Base-by-base conservation (phyloP, 2,329 filamentous ascomycete species). In the Colletotrichum chlorophyti region DNA sequence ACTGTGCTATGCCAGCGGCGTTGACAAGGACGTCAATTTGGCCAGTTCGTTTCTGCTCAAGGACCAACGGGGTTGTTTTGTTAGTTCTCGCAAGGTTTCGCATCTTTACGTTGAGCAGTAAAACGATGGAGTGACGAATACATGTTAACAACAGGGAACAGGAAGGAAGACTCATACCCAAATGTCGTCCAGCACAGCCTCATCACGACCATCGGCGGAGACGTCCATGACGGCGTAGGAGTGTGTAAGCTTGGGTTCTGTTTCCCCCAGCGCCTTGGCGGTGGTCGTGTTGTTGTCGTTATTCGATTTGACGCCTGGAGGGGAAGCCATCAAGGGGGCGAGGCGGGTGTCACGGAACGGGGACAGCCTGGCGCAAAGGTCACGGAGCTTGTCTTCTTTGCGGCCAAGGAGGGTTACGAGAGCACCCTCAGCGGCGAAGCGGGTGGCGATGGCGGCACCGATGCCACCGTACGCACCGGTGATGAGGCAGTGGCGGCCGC, bases 381-480 rank as follows among this genome's bases (percentile, higher is more conserved):
- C 77, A 21, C 72, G 65, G 21, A 86, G 76, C n/a, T 76, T 73
- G 15, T 76, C 64, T 34, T 74, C 69, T 43, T 80, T 79, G 60
- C 88, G 83, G 40, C 86, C 86, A 17, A 91, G 78, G 9, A 92
- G 78, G 14, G 87, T 81, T 62, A 84, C 81, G 23, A 74, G 72
- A 34, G 82, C 87, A 27, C 87, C 89, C 58, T 87, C 80, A 49
- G 70, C 68, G 17, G 89, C 84, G 67, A 93, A 90, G n/a, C 83
- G 79, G 32, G 76, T 71, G 9, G 89, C 89, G 52, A 93, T 89
- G 48, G 85, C 83, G 37, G 80, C 77, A 40, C 90, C 90, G 64
- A 93, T 91, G 50, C 87, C 85, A 17, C 88, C 85, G 38, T 87
- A 89, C 17, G 83, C 89, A 43, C 90, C 90, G 3, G 89, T 90